phyloP scores from a whole-genome alignment of 805 yeast genomes.

The Yarrowia alimentaria region DNA sequence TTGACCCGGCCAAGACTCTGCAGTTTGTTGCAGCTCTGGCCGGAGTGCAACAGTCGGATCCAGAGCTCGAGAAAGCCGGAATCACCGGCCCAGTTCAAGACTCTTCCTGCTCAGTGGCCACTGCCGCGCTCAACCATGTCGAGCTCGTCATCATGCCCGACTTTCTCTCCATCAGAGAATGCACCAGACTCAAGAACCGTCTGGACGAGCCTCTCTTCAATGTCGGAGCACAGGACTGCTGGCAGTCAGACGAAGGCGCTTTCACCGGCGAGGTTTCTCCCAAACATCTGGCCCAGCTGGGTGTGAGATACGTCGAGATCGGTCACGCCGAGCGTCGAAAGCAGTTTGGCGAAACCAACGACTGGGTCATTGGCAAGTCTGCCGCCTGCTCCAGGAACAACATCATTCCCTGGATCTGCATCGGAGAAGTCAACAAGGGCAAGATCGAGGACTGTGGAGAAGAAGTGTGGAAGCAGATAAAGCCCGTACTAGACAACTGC shows the following conservation, averaged over 20 bases:
- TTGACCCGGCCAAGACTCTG: conserved; percentile 19
- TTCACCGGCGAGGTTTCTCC: conserved; percentile 39
- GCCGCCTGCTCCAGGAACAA: conserved; percentile 32
- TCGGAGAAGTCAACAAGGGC: conserved; percentile 33
- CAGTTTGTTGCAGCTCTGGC: conserved; percentile 7
- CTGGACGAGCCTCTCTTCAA: conserved; percentile 24
- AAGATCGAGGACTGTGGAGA: conserved; percentile 30
- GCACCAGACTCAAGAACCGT: conserved; percentile 34
- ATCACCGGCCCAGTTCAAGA: conserved; percentile 9
- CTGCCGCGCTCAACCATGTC: conserved; percentile 7
- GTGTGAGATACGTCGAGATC: conserved; percentile 35
- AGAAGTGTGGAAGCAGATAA: conserved; percentile 23
- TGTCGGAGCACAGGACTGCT: conserved; percentile 38
- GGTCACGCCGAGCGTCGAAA: conserved; percentile 39
- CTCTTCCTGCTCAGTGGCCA: conserved; percentile 3
- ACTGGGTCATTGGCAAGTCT: conserved; percentile 33
- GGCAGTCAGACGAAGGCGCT: conserved; percentile 35
- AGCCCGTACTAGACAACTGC: conserved; percentile 19
- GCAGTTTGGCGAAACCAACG: conserved; percentile 36
- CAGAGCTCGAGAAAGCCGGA: conserved; percentile 3
- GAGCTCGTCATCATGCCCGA: conserved; percentile 26
- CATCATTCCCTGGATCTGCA: conserved; percentile 35
- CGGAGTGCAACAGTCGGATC: conserved; percentile 17
- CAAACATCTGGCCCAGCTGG: conserved; percentile 32
- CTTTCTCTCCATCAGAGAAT: conserved; percentile 19